These are phyloP conservation scores for Blastomyces parvus DNA, from an alignment of 2,329 filamentous ascomycete species.

Conservation along the genomic window DNA sequence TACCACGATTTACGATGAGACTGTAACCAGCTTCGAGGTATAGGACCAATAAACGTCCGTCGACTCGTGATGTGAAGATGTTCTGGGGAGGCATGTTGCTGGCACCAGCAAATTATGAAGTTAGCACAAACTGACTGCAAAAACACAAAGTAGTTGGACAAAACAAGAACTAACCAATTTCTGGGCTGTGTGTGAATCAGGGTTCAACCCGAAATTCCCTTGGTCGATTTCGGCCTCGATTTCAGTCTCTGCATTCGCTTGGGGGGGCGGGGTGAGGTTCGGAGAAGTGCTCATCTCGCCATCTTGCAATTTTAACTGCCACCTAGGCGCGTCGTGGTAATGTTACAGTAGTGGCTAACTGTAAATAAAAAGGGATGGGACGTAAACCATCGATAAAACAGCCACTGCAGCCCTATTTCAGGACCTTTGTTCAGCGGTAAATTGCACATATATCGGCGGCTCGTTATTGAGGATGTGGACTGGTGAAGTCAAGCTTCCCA, in stretches of 20 bases:
- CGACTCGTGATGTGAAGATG: slow-evolving; percentile 54
- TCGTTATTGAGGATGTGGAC: not conserved
- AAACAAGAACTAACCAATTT: slow-evolving; percentile 37
- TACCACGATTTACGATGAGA: slow-evolving; percentile 57
- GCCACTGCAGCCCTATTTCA: no score
- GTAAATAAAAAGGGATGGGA: not conserved
- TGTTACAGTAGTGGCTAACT: not conserved
- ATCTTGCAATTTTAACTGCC: not conserved
- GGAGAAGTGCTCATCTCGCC: slow-evolving; percentile 14
- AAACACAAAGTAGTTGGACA: not conserved
- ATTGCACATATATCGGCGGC: not conserved
- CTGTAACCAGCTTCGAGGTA: slow-evolving; percentile 56
- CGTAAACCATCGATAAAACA: not conserved
- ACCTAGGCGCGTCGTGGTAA: not conserved
- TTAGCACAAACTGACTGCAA: slow-evolving; percentile 8
- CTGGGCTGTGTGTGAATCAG: slow-evolving; percentile 46
- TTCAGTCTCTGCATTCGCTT: slow-evolving; percentile 10
- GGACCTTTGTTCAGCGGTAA: not conserved
- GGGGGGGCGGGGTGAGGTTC: slow-evolving; percentile 12
- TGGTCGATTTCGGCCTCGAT: slow-evolving; percentile 12
- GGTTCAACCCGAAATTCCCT: slow-evolving; percentile 32
- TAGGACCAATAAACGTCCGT: slow-evolving; percentile 56
- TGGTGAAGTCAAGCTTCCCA: not conserved
- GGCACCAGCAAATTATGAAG: slow-evolving; percentile 9
- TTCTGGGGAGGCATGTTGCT: slow-evolving; percentile 52